Evolutionary conservation across 352 stramenopile species (phyloP), one percentile per base, ranked within the genome.

Genomic region (Phytophthora hybrid): DNA sequence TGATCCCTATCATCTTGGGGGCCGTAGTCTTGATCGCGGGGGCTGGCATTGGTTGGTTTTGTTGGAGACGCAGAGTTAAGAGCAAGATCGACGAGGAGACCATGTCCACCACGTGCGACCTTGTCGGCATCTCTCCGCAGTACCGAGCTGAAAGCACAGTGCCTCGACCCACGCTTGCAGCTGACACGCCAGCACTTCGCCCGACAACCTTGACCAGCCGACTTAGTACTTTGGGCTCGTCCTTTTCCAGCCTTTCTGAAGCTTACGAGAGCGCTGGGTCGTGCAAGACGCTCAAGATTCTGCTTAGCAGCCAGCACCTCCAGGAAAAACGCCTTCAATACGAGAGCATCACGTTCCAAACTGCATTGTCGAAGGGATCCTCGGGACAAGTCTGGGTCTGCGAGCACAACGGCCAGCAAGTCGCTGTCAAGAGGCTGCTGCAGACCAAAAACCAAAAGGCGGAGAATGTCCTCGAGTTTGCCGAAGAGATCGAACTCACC

Each of bases 311-410:
- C 52, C 19, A 66, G 10, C 56, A 77, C 19, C 60, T 80, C 10
- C 16, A 47, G 3, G 69, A 61, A 4, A 74, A 55, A 6, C 72
- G 77, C 0, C 54, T 84, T 10, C 77, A 73, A 9, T 60, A 79
- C 37, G 60, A 84, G 5, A 65, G 63, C 19, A 58, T 87, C 26
- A n/a, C 56, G 5, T 56, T 70, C 21, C 34, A 71, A 11, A 52
- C 60, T 16, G 44, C 73, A 9, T 46, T 87, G 37, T 76, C 54
- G 8, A 66, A 77, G 8, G 82, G 82, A 13, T 71, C 60, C 8
- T 89, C 79, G 18, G 78, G 77, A 5, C 78, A 89, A 58, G 71
- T 88, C 5, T 89, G 76, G 73, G 11, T 62, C 3, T 78, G 78
- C 9, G 29, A 52, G 14, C 76, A 79, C 49, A 60, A 67, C 13